Evolutionary conservation across 2,329 filamentous ascomycete species (phyloP).

Genomic region (Pseudocercospora vitis): DNA sequence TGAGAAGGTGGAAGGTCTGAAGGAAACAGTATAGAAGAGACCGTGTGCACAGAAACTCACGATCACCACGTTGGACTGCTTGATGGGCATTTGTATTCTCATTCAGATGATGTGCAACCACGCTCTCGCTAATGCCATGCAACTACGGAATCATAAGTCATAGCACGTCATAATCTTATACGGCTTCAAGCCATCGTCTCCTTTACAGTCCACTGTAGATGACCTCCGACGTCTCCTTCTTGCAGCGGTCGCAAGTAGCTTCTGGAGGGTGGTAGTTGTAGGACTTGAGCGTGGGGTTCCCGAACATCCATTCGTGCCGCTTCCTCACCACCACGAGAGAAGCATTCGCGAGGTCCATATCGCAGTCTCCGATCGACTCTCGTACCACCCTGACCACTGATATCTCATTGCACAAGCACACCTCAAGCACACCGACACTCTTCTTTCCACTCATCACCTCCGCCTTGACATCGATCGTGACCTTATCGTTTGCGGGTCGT

Average conservation of each 20-base stretch:
- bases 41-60: too few relatives aligned
- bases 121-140: not conserved
- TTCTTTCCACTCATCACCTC: slow-evolving; percentile 14
- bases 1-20: too few relatives aligned
- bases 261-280: slow-evolving; percentile 6
- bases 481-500: slow-evolving; percentile 5
- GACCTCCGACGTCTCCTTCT: slow-evolving; percentile 19
- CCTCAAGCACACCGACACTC: not conserved
- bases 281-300: slow-evolving; percentile 10
- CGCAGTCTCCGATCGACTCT: not conserved
- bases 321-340: slow-evolving; percentile 16
- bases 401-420: slow-evolving; percentile 21
- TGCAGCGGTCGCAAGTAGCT: slow-evolving; percentile 15
- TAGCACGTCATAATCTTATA: not conserved
- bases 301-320: slow-evolving; percentile 17
- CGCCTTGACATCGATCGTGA: slow-evolving; percentile 16
- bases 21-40: too few relatives aligned
- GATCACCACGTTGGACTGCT: not conserved
- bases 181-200: not conserved
- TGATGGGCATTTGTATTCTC: not conserved
- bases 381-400: slow-evolving; percentile 7
- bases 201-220: slow-evolving; percentile 21
- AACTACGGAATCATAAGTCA: slow-evolving; percentile 1
- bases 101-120: not conserved
- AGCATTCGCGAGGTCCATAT: slow-evolving; percentile 16